Conservation (phyloP, 495 filamentous ascomycete species). For the Talaromyces trachyspermus region DNA sequence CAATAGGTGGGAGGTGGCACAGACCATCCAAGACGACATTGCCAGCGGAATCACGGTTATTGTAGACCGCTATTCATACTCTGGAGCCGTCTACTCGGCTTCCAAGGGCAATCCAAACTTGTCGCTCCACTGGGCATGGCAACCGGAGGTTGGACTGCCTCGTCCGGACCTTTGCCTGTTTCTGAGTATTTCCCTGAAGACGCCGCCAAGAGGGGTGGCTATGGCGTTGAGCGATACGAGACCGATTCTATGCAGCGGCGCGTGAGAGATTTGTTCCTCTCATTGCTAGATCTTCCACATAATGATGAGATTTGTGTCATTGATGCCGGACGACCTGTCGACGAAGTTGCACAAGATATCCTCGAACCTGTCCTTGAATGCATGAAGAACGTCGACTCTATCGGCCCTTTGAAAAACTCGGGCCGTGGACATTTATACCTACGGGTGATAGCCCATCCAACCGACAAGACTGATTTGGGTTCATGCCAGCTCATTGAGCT, state of each 20-base stretch:
- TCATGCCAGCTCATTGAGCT: slow-evolving; percentile 2
- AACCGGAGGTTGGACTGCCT: slow-evolving; percentile 81
- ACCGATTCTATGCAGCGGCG: slow-evolving; percentile 71
- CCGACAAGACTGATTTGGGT: not conserved
- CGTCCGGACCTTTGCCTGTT: slow-evolving; percentile 84
- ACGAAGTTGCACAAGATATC: slow-evolving; percentile 54
- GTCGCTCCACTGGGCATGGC: slow-evolving; percentile 66
- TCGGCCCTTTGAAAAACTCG: slow-evolving; percentile 34
- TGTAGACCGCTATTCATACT: slow-evolving; percentile 90
- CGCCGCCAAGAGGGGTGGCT: slow-evolving; percentile 71
- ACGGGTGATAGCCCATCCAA: not conserved
- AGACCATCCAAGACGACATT: slow-evolving; percentile 55
- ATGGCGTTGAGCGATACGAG: slow-evolving; percentile 85
- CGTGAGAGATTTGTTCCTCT: slow-evolving; percentile 65
- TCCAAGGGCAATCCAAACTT: slow-evolving; percentile 72
- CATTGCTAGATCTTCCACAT: slow-evolving; percentile 31
- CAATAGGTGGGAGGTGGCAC: slow-evolving; percentile 86
- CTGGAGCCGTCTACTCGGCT: slow-evolving; percentile 89
- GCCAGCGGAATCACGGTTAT: slow-evolving; percentile 63
- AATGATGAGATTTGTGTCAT: slow-evolving; percentile 33
- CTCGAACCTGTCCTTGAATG: slow-evolving; percentile 45
- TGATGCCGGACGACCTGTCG: slow-evolving; percentile 46
- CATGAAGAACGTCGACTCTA: slow-evolving; percentile 28
- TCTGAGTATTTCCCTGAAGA: slow-evolving; percentile 68
- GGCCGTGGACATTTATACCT: slow-evolving; percentile 25